A percentile compares a stretch with the other conserved stretches of the same genome.
Conservation (phyloP, 2,329 filamentous ascomycete genomes). For the Coniella lustricola region DNA sequence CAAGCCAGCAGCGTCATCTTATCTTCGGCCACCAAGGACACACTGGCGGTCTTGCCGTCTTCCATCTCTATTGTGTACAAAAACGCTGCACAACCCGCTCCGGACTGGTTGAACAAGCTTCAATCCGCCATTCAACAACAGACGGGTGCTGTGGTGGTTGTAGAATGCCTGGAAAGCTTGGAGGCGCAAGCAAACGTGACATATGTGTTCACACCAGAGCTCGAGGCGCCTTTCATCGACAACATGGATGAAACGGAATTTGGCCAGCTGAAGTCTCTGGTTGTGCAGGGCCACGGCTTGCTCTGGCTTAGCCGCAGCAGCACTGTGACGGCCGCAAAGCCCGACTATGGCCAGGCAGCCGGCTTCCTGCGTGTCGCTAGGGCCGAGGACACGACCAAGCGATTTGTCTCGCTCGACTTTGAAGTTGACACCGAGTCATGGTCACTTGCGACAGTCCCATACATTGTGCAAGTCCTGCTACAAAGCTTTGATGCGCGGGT, state of each 20-base stretch:
- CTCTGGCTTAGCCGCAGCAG: slow-evolving; percentile 18
- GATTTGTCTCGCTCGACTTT: slow-evolving; percentile 17
- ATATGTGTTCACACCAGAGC: slow-evolving; percentile 14
- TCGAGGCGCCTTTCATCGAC: slow-evolving; percentile 12
- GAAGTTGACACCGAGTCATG: slow-evolving; percentile 7
- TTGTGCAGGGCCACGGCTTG: slow-evolving; percentile 3
- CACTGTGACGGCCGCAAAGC: neutral
- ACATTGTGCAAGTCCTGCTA: slow-evolving; percentile 15
- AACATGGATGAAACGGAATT: slow-evolving; percentile 10
- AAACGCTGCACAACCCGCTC: neutral
- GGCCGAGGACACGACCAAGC: slow-evolving; percentile 15
- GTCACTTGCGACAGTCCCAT: slow-evolving; percentile 12
- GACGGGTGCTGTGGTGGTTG: neutral
- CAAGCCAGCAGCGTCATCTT: neutral
- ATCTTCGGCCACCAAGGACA: neutral
- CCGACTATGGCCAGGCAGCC: neutral
- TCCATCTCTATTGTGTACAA: neutral
- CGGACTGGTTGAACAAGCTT: slow-evolving; percentile 4
- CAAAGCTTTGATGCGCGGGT: slow-evolving; percentile 14
- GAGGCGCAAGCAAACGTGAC: neutral
- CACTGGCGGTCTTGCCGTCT: neutral
- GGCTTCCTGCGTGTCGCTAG: slow-evolving; percentile 16
- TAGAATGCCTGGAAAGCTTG: slow-evolving; percentile 2
- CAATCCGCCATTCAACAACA: neutral
- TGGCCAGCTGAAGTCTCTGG: slow-evolving; percentile 1